A percentile compares a stretch with the other conserved stretches of the same genome.
Conservation (phyloP, 805 yeast species). For the Pichia exigua region DNA sequence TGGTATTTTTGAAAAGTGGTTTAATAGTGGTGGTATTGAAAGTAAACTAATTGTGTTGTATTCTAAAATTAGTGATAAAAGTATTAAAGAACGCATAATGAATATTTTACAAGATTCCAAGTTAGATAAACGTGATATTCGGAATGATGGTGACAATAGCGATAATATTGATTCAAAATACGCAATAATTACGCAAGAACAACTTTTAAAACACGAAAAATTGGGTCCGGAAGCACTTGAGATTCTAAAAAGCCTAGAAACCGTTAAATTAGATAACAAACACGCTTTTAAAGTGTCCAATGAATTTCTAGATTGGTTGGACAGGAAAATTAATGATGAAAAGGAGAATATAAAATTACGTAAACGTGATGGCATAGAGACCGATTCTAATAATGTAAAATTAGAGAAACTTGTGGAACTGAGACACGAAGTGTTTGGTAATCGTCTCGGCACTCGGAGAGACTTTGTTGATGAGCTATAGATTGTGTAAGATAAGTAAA, state of each 20-base stretch:
- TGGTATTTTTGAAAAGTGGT: conserved; percentile 26
- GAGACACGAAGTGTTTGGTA: conserved; percentile 71
- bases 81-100: conserved; percentile 32
- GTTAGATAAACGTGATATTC: conserved; percentile 9
- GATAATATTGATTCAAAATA: conserved; percentile 22
- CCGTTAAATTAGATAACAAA: conserved; percentile 24
- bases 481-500: not conserved
- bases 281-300: conserved; percentile 28
- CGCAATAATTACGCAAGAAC: conserved; percentile 32
- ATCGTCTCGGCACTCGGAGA: conserved; percentile 62
- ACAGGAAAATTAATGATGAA: conserved; percentile 18
- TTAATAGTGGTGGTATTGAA: conserved; percentile 17
- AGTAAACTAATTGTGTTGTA: conserved; percentile 21
- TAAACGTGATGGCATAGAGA: conserved; percentile 6
- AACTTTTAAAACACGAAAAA: conserved; percentile 22
- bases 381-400: conserved; percentile 10
- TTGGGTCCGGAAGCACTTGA: conserved; percentile 31
- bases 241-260: conserved; percentile 33
- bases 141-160: conserved; percentile 7
- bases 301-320: conserved; percentile 58
- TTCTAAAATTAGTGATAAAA: conserved; percentile 12
- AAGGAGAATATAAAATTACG: conserved; percentile 18
- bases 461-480: conserved; percentile 28
- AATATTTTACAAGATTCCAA: conserved; percentile 41
- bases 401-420: conserved; percentile 22